A percentile compares a stretch with the other conserved stretches of the same genome.
Conservation (phyloP, 768 basidiomycete genomes). For the Agrocybe chaxingu region DNA sequence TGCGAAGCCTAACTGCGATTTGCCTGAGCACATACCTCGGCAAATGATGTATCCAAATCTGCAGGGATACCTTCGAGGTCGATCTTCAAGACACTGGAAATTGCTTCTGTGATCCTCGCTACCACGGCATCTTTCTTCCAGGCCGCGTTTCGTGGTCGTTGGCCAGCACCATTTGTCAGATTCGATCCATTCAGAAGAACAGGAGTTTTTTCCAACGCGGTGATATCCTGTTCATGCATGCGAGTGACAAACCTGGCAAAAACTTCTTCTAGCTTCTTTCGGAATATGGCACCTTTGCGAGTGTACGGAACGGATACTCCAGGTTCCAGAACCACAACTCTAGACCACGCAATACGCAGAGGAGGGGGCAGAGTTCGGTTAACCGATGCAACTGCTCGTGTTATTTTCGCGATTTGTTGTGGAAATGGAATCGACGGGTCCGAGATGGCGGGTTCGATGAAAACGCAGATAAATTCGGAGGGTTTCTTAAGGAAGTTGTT, state of each 20-base stretch:
- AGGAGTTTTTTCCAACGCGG: neutral
- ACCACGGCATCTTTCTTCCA: slow-evolving; percentile 7
- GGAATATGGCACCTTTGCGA: slow-evolving; percentile 22
- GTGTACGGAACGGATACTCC: slow-evolving; percentile 21
- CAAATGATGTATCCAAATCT: slow-evolving; percentile 18
- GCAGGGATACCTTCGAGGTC: slow-evolving; percentile 5
- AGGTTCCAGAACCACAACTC: slow-evolving; percentile 19
- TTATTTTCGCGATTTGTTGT: slow-evolving; percentile 14
- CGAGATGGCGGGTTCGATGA: slow-evolving; percentile 15
- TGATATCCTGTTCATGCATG: neutral
- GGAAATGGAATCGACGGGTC: neutral
- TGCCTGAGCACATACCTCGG: slow-evolving; percentile 14
- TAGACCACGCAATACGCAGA: slow-evolving; percentile 23
- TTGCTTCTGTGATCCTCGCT: slow-evolving; percentile 4
- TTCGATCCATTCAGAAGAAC: neutral
- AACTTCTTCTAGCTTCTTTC: slow-evolving; percentile 24
- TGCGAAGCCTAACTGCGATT: neutral
- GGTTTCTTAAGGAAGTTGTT: slow-evolving; percentile 23
- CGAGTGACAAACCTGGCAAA: slow-evolving; percentile 17
- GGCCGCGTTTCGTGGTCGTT: neutral
- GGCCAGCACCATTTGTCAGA: neutral
- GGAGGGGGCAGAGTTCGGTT: slow-evolving; percentile 24
- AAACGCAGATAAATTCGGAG: slow-evolving; percentile 18
- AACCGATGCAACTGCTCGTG: slow-evolving; percentile 17
- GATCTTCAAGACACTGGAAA: slow-evolving; percentile 14